Percentiles rank a stretch among this genome's conserved stretches.
These are phyloP conservation scores for Eudorina sp. DNA, from an alignment of 139 green algal species.

Conservation along the genomic window DNA sequence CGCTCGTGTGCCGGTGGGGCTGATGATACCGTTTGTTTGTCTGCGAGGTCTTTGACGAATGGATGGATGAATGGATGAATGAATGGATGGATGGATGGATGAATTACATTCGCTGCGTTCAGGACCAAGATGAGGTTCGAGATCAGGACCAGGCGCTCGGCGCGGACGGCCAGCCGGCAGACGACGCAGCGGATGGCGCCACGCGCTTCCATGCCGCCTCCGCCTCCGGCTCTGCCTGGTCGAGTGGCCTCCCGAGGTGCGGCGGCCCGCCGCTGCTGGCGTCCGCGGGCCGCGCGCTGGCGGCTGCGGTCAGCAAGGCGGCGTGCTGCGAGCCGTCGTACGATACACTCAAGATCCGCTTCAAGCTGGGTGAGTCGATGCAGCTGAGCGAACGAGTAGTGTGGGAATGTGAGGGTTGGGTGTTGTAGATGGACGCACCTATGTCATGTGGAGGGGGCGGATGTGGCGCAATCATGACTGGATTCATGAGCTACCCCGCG, in stretches of 20 bases:
- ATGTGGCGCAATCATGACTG: too few species aligned
- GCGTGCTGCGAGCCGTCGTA: background rate
- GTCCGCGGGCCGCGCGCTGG: background rate
- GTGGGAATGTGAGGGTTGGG: too few species aligned
- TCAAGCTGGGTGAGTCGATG: background rate
- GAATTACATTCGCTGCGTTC: too few species aligned
- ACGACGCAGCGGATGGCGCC: background rate
- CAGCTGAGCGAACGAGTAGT: too few species aligned
- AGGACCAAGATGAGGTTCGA: slow-evolving; percentile 4
- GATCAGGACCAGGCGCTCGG: background rate
- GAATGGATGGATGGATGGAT: too few species aligned
- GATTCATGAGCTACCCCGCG: too few species aligned
- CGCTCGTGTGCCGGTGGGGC: too few species aligned
- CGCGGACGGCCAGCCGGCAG: background rate
- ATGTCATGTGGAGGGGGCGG: too few species aligned
- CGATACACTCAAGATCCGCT: background rate
- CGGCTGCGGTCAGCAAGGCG: background rate
- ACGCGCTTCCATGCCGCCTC: slow-evolving; percentile 1
- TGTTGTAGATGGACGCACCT: too few species aligned
- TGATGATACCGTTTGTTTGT: too few species aligned
- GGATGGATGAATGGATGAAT: too few species aligned
- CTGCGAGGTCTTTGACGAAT: too few species aligned
- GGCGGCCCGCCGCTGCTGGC: background rate
- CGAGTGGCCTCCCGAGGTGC: background rate
- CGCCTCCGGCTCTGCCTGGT: background rate